Evolutionary conservation across 2,329 filamentous ascomycete species (phyloP).

Genomic region (Xylariaceae sp.): DNA sequence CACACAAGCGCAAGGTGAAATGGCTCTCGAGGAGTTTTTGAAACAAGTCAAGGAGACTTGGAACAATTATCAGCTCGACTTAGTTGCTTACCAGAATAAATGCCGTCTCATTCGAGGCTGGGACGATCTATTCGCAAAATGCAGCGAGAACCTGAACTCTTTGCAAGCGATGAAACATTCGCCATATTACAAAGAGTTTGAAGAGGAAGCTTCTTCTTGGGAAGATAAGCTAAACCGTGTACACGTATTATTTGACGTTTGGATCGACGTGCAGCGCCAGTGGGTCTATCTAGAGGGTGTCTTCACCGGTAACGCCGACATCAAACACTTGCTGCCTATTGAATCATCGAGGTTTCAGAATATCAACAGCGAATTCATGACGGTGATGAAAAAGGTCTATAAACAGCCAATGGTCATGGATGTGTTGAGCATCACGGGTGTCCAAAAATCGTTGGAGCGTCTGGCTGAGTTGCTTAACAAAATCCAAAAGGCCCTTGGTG

Average conservation of each 20-base stretch:
- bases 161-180: conserved; percentile 98
- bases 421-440: conserved; percentile 90
- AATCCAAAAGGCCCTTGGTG: conserved; percentile 96
- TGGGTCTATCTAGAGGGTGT: conserved; percentile 99
- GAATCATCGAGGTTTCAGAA: conserved; percentile 97
- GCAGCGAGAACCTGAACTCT: conserved; percentile 95
- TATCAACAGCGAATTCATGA: conserved; percentile 97
- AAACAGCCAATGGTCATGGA: conserved; percentile 94
- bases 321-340: conserved; percentile 94
- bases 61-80: conserved; percentile 90
- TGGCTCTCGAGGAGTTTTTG: conserved; percentile 96
- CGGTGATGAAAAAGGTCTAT: conserved; percentile 99
- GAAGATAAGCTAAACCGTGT: conserved; percentile 97
- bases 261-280: conserved; percentile 99
- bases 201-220: conserved; percentile 94
- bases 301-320: conserved; percentile 97
- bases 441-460: conserved; percentile 92
- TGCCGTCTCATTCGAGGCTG: conserved; percentile 95
- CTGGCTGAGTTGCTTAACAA: conserved; percentile 97
- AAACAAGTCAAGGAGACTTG: conserved; percentile 95
- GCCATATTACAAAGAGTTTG: conserved; percentile 98
- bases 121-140: conserved; percentile 97
- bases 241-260: conserved; percentile 96
- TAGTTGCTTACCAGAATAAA: conserved; percentile 97
- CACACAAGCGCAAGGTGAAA: conserved; percentile 91